Percentiles rank a stretch among this genome's conserved stretches.
phyloP scores from a whole-genome alignment of 768 basidiomycete species.

The Rhodotorula babjevae region DNA sequence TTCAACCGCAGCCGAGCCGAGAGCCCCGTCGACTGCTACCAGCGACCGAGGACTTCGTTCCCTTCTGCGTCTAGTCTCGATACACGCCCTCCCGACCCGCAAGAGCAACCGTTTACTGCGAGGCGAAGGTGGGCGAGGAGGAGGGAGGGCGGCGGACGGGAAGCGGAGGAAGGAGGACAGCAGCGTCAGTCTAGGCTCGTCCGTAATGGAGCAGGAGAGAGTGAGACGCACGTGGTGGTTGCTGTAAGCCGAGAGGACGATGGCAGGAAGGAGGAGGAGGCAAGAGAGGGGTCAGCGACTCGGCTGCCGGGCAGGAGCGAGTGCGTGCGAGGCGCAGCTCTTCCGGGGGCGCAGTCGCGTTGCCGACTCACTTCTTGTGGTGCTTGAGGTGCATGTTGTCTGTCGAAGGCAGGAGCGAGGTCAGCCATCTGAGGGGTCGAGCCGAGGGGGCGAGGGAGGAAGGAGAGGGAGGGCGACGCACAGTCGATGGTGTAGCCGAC shows the following conservation, averaged over 20 bases:
- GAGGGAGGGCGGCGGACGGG: background rate
- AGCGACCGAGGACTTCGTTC: no score
- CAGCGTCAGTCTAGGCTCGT: background rate
- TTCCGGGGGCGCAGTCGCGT: no score
- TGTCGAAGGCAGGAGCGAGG: background rate
- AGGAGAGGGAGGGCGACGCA: background rate
- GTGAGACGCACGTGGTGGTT: conserved; percentile 19
- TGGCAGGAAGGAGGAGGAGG: background rate
- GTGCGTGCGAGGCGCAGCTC: no score
- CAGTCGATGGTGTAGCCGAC: conserved; percentile 81
- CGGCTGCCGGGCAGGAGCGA: no score
- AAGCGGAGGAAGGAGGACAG: background rate
- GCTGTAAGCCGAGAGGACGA: background rate
- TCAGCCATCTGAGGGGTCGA: no score
- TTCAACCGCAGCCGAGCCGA: background rate
- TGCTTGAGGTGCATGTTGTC: conserved; percentile 40
- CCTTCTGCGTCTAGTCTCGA: background rate
- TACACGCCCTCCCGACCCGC: background rate
- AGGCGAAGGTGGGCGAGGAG: background rate
- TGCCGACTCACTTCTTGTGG: conserved; percentile 40
- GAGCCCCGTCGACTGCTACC: background rate
- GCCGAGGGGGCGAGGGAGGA: no score
- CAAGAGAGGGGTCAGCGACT: background rate
- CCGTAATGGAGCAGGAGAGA: no score
- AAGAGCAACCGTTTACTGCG: conserved; percentile 12